A percentile compares a stretch with the other conserved stretches of the same genome.
Conservation (phyloP, 2,329 filamentous ascomycete genomes). For the Fusarium kyushuense region DNA sequence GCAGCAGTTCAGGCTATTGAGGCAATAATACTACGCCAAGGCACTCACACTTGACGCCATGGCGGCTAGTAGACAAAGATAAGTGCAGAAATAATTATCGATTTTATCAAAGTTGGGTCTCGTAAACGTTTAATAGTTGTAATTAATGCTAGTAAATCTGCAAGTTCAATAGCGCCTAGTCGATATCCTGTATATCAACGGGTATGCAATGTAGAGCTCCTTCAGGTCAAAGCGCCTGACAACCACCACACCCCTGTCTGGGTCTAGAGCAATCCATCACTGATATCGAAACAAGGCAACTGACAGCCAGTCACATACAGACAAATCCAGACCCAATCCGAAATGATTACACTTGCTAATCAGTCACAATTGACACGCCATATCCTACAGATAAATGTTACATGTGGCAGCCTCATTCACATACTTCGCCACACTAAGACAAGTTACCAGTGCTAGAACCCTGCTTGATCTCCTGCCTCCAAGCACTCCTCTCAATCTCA, state of each 20-base stretch:
- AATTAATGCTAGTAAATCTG: too few species aligned
- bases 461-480: slow-evolving; percentile 56
- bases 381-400: neutral
- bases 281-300: neutral
- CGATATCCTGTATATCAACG: too few species aligned
- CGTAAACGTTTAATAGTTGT: too few species aligned
- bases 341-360: neutral
- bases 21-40: neutral
- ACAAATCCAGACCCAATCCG: too few species aligned
- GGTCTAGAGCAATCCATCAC: neutral
- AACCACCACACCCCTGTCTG: neutral
- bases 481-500: slow-evolving; percentile 64
- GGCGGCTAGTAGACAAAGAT: neutral
- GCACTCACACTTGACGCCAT: neutral
- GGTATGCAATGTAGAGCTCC: neutral
- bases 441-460: slow-evolving; percentile 54
- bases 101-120: accelerated
- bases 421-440: slow-evolving; percentile 13
- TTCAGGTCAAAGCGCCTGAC: neutral
- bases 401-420: neutral
- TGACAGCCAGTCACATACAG: neutral
- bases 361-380: neutral
- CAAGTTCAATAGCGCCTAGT: too few species aligned
- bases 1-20: neutral
- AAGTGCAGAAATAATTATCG: accelerated